A percentile compares a stretch with the other conserved stretches of the same genome.
These are phyloP conservation scores for Hymenoscyphus occultus DNA, from an alignment of 2,329 filamentous ascomycete genomes.

Conservation along the genomic window DNA sequence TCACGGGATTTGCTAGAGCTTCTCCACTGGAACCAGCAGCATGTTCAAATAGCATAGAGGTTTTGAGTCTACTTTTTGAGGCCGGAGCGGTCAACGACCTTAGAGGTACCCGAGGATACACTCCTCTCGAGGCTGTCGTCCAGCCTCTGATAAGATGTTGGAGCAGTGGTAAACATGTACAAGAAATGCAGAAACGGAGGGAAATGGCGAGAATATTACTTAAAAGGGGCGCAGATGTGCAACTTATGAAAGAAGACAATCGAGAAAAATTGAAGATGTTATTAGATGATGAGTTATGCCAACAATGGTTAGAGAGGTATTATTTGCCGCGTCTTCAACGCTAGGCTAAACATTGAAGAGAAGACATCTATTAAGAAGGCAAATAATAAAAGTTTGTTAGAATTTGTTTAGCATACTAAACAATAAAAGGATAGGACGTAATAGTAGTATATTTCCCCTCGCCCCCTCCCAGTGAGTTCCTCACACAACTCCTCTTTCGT, in stretches of 20 bases:
- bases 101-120: background rate
- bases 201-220: background rate
- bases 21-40: background rate
- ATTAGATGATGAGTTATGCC: background rate
- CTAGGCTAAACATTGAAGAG: no score
- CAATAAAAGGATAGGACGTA: no score
- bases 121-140: background rate
- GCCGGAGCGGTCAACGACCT: background rate
- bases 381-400: no score
- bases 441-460: no score
- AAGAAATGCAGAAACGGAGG: background rate
- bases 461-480: no score
- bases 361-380: no score
- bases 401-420: no score
- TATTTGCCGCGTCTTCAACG: background rate
- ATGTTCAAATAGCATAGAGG: background rate
- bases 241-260: background rate
- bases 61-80: background rate
- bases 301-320: background rate
- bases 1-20: background rate
- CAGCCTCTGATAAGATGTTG: background rate
- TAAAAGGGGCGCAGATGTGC: background rate
- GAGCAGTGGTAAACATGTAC: accelerated
- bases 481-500: no score
- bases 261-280: background rate